These are phyloP conservation scores for Aureobasidium namibiae DNA, from an alignment of 2,329 filamentous ascomycete genomes.

Conservation along the genomic window DNA sequence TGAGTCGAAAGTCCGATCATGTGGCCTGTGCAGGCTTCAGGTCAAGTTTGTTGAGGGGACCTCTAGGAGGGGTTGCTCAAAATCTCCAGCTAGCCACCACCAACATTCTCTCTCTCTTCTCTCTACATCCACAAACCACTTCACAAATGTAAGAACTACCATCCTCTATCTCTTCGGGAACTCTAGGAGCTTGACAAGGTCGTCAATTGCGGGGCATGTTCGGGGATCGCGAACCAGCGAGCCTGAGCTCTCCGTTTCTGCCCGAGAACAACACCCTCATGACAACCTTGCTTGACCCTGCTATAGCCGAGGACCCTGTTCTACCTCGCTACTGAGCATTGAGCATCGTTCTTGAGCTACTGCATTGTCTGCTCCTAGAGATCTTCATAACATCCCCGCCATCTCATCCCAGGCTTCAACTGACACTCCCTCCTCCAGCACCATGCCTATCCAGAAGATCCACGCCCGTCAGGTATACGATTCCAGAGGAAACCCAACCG, in stretches of 20 bases:
- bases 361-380: neutral
- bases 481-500: conserved; percentile 96
- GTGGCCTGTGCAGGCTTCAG: conserved; percentile 7
- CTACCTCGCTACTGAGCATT: neutral
- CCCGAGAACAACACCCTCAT: neutral
- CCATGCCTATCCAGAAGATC: conserved; percentile 61
- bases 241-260: conserved; percentile 9
- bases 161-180: neutral
- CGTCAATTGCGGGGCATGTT: conserved; percentile 6
- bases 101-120: neutral
- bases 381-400: neutral
- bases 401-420: neutral
- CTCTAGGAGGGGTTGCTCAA: conserved; percentile 9
- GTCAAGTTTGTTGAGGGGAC: conserved; percentile 8
- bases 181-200: conserved; percentile 1
- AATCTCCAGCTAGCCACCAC: neutral
- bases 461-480: conserved; percentile 79
- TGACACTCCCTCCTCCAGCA: conserved; percentile 1
- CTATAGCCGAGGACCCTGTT: conserved; percentile 9
- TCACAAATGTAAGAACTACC: neutral
- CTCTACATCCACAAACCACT: conserved; percentile 4
- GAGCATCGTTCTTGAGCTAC: neutral
- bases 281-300: neutral
- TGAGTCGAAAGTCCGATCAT: neutral
- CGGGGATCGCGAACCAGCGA: neutral